These are phyloP conservation scores for Camelina neglecta DNA, from an alignment of 345 rosid species.

Conservation along the genomic window DNA sequence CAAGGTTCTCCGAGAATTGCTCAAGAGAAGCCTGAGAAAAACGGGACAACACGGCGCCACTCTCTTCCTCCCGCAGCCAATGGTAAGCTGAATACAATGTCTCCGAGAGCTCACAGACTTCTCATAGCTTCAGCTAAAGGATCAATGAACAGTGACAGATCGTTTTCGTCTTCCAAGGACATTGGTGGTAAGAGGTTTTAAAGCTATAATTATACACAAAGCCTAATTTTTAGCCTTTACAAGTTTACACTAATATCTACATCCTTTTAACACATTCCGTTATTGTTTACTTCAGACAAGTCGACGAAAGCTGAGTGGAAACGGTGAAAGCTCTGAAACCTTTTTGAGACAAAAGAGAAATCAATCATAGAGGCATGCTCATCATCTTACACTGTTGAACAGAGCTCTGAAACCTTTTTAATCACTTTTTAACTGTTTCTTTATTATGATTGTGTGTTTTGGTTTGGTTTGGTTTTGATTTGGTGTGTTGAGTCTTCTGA, in stretches of 20 bases:
- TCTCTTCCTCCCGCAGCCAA: slow-evolving; percentile 73
- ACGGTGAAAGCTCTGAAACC: slow-evolving; percentile 54
- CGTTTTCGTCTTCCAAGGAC: slow-evolving; percentile 69
- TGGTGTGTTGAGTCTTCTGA: slow-evolving; percentile 33
- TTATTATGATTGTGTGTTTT: slow-evolving; percentile 33
- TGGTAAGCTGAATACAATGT: slow-evolving; percentile 58
- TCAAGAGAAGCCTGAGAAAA: slow-evolving; percentile 57
- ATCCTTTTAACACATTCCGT: slow-evolving; percentile 17
- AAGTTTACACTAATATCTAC: not conserved
- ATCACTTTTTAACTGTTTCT: slow-evolving; percentile 35
- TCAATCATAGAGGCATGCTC: slow-evolving; percentile 22
- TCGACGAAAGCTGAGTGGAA: slow-evolving; percentile 71
- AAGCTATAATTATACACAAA: not conserved
- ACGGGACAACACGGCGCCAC: slow-evolving; percentile 62
- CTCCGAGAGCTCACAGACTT: slow-evolving; percentile 65
- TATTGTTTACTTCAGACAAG: slow-evolving; percentile 58
- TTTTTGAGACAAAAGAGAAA: slow-evolving; percentile 25
- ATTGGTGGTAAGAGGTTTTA: slow-evolving; percentile 51
- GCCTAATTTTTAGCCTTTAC: slow-evolving; percentile 5
- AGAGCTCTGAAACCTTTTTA: slow-evolving; percentile 37
- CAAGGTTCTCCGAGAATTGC: slow-evolving; percentile 68
- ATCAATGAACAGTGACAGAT: slow-evolving; percentile 57
- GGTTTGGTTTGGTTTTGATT: slow-evolving; percentile 32
- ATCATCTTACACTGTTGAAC: slow-evolving; percentile 36
- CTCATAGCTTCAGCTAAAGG: slow-evolving; percentile 67